Evolutionary conservation across 1,284 basidiomycete genomes (phyloP), one percentile per base, ranked within the genome.

Genomic region (Flammula alnicola): DNA sequence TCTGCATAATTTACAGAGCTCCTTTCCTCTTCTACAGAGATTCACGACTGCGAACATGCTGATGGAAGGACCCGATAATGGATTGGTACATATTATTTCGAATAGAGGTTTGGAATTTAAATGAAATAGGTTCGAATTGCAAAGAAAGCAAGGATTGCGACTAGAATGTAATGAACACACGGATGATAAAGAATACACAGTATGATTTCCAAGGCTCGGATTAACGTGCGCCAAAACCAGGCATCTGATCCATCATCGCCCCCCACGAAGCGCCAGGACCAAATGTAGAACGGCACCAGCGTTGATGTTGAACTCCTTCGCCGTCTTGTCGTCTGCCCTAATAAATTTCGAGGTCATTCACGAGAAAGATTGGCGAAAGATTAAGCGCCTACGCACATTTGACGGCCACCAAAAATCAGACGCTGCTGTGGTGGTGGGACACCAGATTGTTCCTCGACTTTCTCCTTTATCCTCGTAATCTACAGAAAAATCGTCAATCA

Each of bases 361-460:
- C 39, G 22, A 31, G 32, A 36, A 23, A 25, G 23, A 37, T 46
- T 36, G 50, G 41, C 19, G 39, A 23, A 17, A 41, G 22, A 29
- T 32, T 37, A 40, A 39, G 44, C 29, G 14, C 79, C 91, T 68
- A 80, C 93, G 68, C 63, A 98, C 97, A 99, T 91, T 66, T 98
- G 96, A 69, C 96, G 87, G 37, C 97, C 97, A 63, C 84, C 76
- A 69, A 91, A 98, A 69, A 99, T 99, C 62, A 99, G 73, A 52
- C 97, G 85, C 70, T 99, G 97, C 71, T 99, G 97, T 31, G 82
- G 91, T 53, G 97, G 96, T 12, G 97, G 97, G 41, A 99, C 97
- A 63, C 96, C 97, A 32, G 95, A 96, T 73, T 99, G 97, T 75
- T 98, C 96, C 71, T 99, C 97, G 25, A 99, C 94, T 69, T 93